These are phyloP conservation scores for Amanita jacksonii DNA, from an alignment of 768 basidiomycete genomes.

Conservation along the genomic window DNA sequence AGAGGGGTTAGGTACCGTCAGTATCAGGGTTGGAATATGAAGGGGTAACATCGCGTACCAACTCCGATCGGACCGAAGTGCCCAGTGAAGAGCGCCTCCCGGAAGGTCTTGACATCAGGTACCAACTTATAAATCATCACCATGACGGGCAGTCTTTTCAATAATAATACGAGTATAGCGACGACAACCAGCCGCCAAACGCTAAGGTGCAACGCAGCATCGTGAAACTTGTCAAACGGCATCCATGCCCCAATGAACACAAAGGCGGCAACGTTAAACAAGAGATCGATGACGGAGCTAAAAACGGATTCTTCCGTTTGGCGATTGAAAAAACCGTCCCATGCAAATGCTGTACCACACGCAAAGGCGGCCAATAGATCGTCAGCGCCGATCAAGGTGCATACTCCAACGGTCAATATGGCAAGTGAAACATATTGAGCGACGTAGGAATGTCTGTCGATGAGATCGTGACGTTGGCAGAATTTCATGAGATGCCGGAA, in stretches of 20 bases:
- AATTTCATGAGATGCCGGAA: slow-evolving; percentile 93
- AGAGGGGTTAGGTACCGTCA: slow-evolving; percentile 3
- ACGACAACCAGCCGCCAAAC: slow-evolving; percentile 83
- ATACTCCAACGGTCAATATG: slow-evolving; percentile 76
- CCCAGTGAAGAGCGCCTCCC: slow-evolving; percentile 90
- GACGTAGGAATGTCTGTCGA: slow-evolving; percentile 90
- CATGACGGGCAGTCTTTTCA: slow-evolving; percentile 80
- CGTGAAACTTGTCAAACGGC: slow-evolving; percentile 77
- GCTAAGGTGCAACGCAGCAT: slow-evolving; percentile 54
- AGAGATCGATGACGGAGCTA: slow-evolving; percentile 89
- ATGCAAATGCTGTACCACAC: slow-evolving; percentile 93
- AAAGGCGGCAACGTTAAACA: slow-evolving; percentile 94
- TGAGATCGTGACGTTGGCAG: slow-evolving; percentile 75
- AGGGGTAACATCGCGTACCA: slow-evolving; percentile 28
- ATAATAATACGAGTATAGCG: slow-evolving; percentile 69
- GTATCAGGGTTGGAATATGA: neutral
- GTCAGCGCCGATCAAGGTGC: slow-evolving; percentile 81
- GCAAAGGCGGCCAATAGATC: slow-evolving; percentile 92
- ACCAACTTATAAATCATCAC: slow-evolving; percentile 84
- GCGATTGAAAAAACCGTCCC: slow-evolving; percentile 91
- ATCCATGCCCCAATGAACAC: slow-evolving; percentile 97
- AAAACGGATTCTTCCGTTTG: slow-evolving; percentile 95
- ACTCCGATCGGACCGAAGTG: slow-evolving; percentile 91
- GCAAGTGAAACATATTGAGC: slow-evolving; percentile 86
- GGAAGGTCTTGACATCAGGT: slow-evolving; percentile 89